Percentiles rank a stretch among this genome's conserved stretches.
Conservation (phyloP, 306 rosid species). For the Glycine tomentella region DNA sequence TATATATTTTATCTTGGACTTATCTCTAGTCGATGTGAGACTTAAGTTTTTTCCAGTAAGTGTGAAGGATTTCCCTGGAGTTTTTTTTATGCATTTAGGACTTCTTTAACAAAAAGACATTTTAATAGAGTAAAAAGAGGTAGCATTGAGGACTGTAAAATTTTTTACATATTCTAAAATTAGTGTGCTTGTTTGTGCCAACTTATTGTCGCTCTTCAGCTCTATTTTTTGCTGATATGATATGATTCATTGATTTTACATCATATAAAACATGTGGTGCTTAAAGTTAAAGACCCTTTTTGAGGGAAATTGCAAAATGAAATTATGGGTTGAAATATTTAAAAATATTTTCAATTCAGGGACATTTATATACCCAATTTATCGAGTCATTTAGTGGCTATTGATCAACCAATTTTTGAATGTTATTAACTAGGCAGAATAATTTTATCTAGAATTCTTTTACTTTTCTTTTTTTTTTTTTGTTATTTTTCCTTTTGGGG, state of each 20-base stretch:
- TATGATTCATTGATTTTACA: slow-evolving; percentile 39
- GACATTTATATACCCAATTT: slow-evolving; percentile 14
- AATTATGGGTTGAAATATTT: too few species aligned
- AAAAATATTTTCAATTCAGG: neutral
- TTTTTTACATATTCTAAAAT: slow-evolving; percentile 13
- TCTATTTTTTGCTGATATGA: slow-evolving; percentile 34
- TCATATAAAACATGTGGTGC: slow-evolving; percentile 10
- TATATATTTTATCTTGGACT: too few species aligned
- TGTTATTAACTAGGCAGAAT: neutral
- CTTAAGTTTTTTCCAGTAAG: too few species aligned
- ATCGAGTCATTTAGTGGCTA: slow-evolving; percentile 6
- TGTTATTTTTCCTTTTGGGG: neutral
- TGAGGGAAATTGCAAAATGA: neutral
- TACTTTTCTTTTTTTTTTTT: too few species aligned
- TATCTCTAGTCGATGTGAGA: too few species aligned
- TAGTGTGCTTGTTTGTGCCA: neutral
- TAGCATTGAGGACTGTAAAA: neutral
- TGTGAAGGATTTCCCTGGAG: slow-evolving; percentile 12
- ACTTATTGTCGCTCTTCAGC: slow-evolving; percentile 2
- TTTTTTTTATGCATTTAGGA: slow-evolving; percentile 8
- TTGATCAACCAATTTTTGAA: neutral
- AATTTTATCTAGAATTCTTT: slow-evolving; percentile 1
- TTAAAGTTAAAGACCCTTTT: slow-evolving; percentile 1
- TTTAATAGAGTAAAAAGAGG: slow-evolving; percentile 7
- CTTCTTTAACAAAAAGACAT: slow-evolving; percentile 6